A percentile compares a stretch with the other conserved stretches of the same genome.
phyloP scores from a whole-genome alignment of 2,329 filamentous ascomycete species.

The Arachnomyces sp. region DNA sequence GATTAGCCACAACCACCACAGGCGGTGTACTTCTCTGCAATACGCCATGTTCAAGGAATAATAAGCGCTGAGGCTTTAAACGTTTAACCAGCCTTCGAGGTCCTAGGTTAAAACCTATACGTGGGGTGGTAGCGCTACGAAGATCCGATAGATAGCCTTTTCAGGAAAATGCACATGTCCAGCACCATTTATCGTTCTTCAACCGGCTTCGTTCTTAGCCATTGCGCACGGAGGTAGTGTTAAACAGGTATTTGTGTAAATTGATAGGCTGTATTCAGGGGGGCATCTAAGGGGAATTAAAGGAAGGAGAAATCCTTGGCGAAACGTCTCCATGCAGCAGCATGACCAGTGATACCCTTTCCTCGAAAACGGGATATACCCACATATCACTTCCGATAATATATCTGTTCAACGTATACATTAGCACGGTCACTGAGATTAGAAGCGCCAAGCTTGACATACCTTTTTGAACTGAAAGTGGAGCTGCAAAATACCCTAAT shows the following conservation, averaged over 20 bases:
- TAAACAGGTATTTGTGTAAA: not conserved
- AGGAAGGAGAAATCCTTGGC: not conserved
- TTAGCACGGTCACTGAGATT: slow-evolving; percentile 13
- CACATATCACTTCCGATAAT: slow-evolving; percentile 39
- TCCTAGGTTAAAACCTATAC: no score
- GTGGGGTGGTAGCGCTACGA: no score
- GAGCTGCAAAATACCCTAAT: slow-evolving; percentile 82
- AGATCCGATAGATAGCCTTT: no score
- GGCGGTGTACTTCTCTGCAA: no score
- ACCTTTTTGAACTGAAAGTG: slow-evolving; percentile 99
- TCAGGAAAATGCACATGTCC: no score
- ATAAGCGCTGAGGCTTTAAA: no score
- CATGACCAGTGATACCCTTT: not conserved
- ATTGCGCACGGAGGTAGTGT: not conserved
- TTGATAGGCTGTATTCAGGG: not conserved
- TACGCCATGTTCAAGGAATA: no score
- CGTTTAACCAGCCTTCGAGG: no score
- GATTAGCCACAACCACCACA: no score
- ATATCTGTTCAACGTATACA: slow-evolving; percentile 28
- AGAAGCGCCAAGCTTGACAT: slow-evolving; percentile 43
- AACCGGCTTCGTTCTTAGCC: not conserved
- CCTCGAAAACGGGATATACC: no score
- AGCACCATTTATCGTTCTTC: not conserved
- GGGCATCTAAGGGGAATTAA: not conserved
- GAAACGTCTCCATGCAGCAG: not conserved